A percentile compares a stretch with the other conserved stretches of the same genome.
Conservation (phyloP, 1,284 basidiomycete species). For the Inonotus obliquus region DNA sequence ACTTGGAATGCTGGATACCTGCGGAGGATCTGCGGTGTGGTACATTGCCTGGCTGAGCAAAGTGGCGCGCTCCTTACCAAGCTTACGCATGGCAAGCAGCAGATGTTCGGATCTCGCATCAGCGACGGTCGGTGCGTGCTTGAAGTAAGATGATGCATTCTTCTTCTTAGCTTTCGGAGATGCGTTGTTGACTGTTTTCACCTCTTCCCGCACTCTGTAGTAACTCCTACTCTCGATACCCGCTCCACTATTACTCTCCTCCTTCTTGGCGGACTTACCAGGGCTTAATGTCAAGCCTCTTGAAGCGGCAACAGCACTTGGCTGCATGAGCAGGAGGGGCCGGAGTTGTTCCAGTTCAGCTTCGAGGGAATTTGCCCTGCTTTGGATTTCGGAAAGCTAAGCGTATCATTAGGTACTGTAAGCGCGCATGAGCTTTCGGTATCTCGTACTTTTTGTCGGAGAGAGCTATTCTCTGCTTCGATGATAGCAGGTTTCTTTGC, state of each 20-base stretch:
- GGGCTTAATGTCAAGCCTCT: slow-evolving; percentile 1
- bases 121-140: slow-evolving; percentile 29
- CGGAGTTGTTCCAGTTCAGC: slow-evolving; percentile 48
- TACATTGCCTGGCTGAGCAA: slow-evolving; percentile 12
- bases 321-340: slow-evolving; percentile 52
- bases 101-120: slow-evolving; percentile 60
- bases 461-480: slow-evolving; percentile 13
- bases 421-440: not conserved
- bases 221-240: not conserved
- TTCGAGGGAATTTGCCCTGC: slow-evolving; percentile 43
- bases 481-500: slow-evolving; percentile 1
- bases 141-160: slow-evolving; percentile 18
- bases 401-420: slow-evolving; percentile 3
- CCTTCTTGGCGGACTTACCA: slow-evolving; percentile 5
- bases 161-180: slow-evolving; percentile 4
- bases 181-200: not conserved
- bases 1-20: not conserved
- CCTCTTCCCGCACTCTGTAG: slow-evolving; percentile 5
- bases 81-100: slow-evolving; percentile 50
- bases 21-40: not conserved
- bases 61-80: slow-evolving; percentile 47
- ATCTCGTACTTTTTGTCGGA: slow-evolving; percentile 10
- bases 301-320: slow-evolving; percentile 30
- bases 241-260: not conserved
- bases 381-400: slow-evolving; percentile 44